Evolutionary conservation across 352 stramenopile species (phyloP).

Genomic region (Thraustochytrium striatum): DNA sequence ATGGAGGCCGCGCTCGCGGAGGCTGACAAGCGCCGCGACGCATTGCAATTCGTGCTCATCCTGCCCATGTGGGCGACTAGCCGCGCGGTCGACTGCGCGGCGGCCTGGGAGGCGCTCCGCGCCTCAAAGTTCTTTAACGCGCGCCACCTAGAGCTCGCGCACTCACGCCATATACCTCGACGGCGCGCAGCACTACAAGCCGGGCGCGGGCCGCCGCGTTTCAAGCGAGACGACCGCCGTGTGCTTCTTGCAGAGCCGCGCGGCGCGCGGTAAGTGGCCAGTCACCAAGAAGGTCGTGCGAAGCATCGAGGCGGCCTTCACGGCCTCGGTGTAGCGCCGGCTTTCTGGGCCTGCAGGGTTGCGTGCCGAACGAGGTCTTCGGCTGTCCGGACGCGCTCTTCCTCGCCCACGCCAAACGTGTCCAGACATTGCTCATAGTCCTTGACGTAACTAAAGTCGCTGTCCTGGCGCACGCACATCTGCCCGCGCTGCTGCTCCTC

Average conservation of each 20-base stretch:
- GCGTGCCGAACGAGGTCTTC: slow-evolving; percentile 15
- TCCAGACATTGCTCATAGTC: slow-evolving; percentile 32
- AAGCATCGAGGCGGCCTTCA: slow-evolving; percentile 5
- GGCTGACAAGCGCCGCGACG: neutral
- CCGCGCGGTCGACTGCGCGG: neutral
- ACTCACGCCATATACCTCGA: slow-evolving; percentile 10
- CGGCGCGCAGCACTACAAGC: slow-evolving; percentile 31
- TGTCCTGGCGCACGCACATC: slow-evolving; percentile 25
- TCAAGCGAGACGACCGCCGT: neutral
- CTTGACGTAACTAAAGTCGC: slow-evolving; percentile 37
- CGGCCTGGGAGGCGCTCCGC: neutral
- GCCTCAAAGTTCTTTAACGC: neutral
- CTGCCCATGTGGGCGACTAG: slow-evolving; percentile 1
- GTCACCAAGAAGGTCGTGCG: neutral
- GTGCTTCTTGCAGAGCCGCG: neutral
- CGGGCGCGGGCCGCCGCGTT: neutral
- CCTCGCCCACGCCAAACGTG: slow-evolving; percentile 38
- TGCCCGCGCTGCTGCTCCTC: slow-evolving; percentile 38
- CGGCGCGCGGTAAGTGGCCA: neutral
- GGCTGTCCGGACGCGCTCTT: neutral
- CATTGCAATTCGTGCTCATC: slow-evolving; percentile 16
- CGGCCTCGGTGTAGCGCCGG: neutral
- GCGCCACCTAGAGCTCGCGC: neutral
- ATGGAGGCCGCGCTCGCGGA: slow-evolving; percentile 59
- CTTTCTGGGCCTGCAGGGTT: neutral